phyloP scores from a whole-genome alignment of 140 eudicot genomes.

The Flaveria floridana region DNA sequence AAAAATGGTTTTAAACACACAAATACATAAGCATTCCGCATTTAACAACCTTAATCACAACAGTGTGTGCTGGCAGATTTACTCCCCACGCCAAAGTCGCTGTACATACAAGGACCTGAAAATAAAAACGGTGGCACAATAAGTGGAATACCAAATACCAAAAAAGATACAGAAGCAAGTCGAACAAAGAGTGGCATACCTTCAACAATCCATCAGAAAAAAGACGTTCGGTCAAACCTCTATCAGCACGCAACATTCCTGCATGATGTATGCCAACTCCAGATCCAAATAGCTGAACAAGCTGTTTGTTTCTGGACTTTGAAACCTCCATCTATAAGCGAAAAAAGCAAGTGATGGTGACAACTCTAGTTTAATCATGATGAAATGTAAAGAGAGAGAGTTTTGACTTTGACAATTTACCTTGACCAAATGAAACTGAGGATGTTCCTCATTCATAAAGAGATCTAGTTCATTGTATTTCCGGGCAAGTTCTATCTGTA shows the following conservation, averaged over 20 bases:
- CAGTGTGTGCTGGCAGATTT: constrained; percentile 97
- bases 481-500: constrained; percentile 80
- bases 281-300: constrained; percentile 75
- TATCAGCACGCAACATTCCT: constrained; percentile 95
- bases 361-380: background rate
- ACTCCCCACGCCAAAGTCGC: constrained; percentile 99
- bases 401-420: constrained; percentile 39
- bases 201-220: constrained; percentile 84
- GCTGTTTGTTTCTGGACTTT: constrained; percentile 89
- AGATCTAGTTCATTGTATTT: constrained; percentile 57
- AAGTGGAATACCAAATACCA: constrained; percentile 20
- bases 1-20: constrained; percentile 20
- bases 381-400: constrained; percentile 14
- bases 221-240: constrained; percentile 84
- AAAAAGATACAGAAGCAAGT: constrained; percentile 23
- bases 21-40: constrained; percentile 21
- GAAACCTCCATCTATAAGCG: constrained; percentile 73
- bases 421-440: constrained; percentile 78
- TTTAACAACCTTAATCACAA: constrained; percentile 80
- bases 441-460: constrained; percentile 69
- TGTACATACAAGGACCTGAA: constrained; percentile 97
- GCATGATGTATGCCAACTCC: constrained; percentile 99
- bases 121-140: constrained; percentile 17
- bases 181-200: constrained; percentile 40
- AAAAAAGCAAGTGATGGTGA: constrained; percentile 33